Evolutionary conservation across 2,329 filamentous ascomycete genomes (phyloP), one percentile per base, ranked within the genome.

Genomic region (Penicillium sp.): DNA sequence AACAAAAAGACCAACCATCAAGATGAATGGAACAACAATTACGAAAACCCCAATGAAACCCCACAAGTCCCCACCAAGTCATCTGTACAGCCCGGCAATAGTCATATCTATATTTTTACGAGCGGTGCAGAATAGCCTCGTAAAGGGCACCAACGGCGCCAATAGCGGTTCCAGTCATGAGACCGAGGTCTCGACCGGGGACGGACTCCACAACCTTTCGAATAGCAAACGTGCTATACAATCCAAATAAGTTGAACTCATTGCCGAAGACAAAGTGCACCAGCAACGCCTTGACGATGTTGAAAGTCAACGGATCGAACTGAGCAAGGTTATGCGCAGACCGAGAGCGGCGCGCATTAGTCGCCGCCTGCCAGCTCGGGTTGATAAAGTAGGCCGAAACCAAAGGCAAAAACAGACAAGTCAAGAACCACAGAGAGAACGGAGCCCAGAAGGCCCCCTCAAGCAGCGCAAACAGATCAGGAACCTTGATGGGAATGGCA

Each of bases 361-460:
- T 59, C 11, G 67, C 67, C 56, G 72, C 77, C 39, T 81, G 79
- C 49, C 83, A 75, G 36, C 86, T 90, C 67, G 97, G 74, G 74
- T 97, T 97, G 82, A 96, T 88, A 71, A 97, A 96, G 78, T 94
- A 97, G 26, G 89, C 90, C 39, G 85, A 79, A 30, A 89, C 58
- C 46, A 86, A 77, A 1, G 93, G 93, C 27, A 93, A 61, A 40
- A 89, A 66, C 51, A 90, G 72, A 68, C 84, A 88, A 9, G 91
- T 94, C 34, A 86, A 70, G 5, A 84, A 71, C 91, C 92, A 97
- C 18, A 91, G 80, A 7, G 86, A 79, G 51, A 89, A 84, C 0
- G 92, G 88, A 0, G 84, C 86, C 93, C 93, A 97, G 81, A 96
- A 97, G 26, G 82, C 82, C 36, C 81, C 77, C 1, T 88, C 89